These are phyloP conservation scores for Cordyceps tenuipes DNA, from an alignment of 2,329 filamentous ascomycete species.

Conservation along the genomic window DNA sequence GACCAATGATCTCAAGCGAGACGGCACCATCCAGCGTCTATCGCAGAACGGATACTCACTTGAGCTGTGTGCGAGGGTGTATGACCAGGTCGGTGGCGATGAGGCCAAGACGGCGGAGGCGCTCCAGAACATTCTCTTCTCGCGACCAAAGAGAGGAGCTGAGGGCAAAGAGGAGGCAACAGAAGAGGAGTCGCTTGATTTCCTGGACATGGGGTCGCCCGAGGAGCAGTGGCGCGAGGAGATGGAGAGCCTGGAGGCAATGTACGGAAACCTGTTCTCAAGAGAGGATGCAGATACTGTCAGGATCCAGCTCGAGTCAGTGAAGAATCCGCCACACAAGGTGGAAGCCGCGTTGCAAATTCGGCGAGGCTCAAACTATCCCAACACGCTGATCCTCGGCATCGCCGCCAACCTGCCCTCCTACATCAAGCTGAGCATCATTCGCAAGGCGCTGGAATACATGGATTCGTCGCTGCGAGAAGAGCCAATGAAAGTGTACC, in stretches of 20 bases:
- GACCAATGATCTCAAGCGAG: conserved; percentile 69
- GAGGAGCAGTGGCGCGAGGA: conserved; percentile 78
- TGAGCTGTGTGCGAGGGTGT: conserved; percentile 72
- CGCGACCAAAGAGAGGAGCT: conserved; percentile 11
- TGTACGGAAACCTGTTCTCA: conserved; percentile 68
- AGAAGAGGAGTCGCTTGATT: conserved; percentile 29
- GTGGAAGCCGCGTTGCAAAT: conserved; percentile 55
- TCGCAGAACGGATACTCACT: conserved; percentile 74
- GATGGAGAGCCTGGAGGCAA: conserved; percentile 72
- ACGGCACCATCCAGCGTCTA: conserved; percentile 75
- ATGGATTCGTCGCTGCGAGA: conserved; percentile 64
- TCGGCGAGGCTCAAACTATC: conserved; percentile 67
- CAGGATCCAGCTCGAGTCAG: conserved; percentile 56
- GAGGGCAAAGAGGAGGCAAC: conserved; percentile 23
- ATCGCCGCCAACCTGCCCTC: conserved; percentile 69
- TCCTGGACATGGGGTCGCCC: conserved; percentile 40
- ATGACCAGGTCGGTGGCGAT: conserved; percentile 61
- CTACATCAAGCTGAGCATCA: conserved; percentile 85
- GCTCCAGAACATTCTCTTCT: conserved; percentile 52
- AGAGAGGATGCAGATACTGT: conserved; percentile 55
- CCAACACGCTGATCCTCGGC: conserved; percentile 59
- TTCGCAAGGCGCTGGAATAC: conserved; percentile 66
- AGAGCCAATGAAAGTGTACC: conserved; percentile 84
- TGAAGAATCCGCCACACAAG: conserved; percentile 42
- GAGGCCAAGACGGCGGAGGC: conserved; percentile 70